These are phyloP conservation scores for Hypsizygus marmoreus DNA, from an alignment of 768 basidiomycete species.

Conservation along the genomic window DNA sequence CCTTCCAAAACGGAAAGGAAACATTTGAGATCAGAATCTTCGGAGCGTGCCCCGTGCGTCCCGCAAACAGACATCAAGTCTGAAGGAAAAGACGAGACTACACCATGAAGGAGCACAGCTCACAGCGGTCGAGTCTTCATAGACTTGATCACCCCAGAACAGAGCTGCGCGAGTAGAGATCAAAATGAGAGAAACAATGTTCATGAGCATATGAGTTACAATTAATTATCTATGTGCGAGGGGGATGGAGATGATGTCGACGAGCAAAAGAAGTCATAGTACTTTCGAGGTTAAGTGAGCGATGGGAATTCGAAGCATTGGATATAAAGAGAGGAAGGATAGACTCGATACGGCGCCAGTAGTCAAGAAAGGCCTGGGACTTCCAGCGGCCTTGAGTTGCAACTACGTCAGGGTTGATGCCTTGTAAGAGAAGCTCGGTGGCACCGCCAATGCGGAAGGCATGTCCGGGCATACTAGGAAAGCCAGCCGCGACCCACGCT, in stretches of 20 bases:
- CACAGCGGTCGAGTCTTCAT: neutral
- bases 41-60: neutral
- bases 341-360: too few species aligned
- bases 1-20: neutral
- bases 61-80: neutral
- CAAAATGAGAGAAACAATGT: neutral
- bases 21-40: neutral
- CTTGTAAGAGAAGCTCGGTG: neutral
- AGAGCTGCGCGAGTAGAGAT: constrained; percentile 1
- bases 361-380: too few species aligned
- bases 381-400: too few species aligned
- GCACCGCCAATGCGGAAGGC: neutral
- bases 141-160: constrained; percentile 1
- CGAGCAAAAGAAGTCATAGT: neutral
- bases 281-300: neutral
- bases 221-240: neutral
- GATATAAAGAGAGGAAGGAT: neutral
- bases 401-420: neutral
- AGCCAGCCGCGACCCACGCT: neutral
- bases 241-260: neutral
- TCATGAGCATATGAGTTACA: neutral
- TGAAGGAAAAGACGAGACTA: neutral
- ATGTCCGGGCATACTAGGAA: too few species aligned
- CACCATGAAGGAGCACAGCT: constrained; percentile 3
- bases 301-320: neutral